Evolutionary conservation across 768 basidiomycete species (phyloP).

Genomic region (Tulasnella sp.): DNA sequence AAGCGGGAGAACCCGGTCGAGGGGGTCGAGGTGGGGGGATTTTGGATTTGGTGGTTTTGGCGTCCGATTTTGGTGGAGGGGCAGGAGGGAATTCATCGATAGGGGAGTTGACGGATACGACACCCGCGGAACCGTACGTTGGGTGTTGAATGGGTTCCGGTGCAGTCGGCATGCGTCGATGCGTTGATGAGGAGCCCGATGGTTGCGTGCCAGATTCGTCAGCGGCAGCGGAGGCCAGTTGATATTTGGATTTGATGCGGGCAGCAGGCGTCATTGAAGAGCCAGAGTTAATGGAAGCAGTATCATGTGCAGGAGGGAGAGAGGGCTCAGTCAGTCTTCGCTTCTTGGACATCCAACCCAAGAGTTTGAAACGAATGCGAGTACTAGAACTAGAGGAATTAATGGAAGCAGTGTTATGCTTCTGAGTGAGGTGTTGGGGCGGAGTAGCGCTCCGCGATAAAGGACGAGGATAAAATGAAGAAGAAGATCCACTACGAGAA

Average conservation of each 20-base stretch:
- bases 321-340: conserved; percentile 25
- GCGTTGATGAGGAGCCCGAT: conserved; percentile 2
- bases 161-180: background rate
- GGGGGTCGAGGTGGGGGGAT: conserved; percentile 21
- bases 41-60: conserved; percentile 16
- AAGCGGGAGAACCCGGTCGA: conserved; percentile 4
- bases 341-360: conserved; percentile 26
- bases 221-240: conserved; percentile 13
- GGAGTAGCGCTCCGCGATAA: conserved; percentile 20
- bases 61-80: conserved; percentile 20
- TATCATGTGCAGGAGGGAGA: conserved; percentile 12
- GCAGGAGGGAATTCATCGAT: conserved; percentile 17
- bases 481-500: conserved; percentile 21
- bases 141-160: background rate
- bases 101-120: conserved; percentile 26
- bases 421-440: background rate
- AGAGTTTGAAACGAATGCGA: conserved; percentile 24
- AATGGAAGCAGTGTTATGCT: background rate
- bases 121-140: background rate
- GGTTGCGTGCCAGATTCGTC: background rate
- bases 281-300: background rate
- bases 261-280: conserved; percentile 23
- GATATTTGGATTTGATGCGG: conserved; percentile 28
- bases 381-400: conserved; percentile 16
- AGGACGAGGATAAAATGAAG: conserved; percentile 28